Conservation (phyloP, 2,329 filamentous ascomycete genomes). For the Coniochaeta sp. region DNA sequence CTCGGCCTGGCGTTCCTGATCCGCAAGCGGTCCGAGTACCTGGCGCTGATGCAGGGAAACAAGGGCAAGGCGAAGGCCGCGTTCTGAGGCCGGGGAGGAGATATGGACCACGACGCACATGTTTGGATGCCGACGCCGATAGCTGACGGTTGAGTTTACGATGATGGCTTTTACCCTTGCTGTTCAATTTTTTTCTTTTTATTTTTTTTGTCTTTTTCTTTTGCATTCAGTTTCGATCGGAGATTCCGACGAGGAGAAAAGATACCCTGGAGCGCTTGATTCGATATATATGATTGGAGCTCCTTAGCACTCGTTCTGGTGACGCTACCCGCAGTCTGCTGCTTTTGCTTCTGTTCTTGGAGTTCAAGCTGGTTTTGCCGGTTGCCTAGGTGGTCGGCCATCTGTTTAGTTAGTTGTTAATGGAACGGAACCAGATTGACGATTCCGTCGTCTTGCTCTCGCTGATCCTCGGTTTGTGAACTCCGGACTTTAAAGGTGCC, state of each 20-base stretch:
- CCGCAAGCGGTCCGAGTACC: conserved; percentile 32
- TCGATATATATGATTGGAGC: neutral
- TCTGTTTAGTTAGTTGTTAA: neutral
- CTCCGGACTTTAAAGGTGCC: neutral
- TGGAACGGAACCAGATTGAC: neutral
- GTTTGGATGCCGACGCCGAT: neutral
- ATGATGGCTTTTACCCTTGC: no score
- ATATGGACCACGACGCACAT: neutral
- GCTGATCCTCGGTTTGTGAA: neutral
- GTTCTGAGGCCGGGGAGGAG: conserved; percentile 5
- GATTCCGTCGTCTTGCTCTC: neutral
- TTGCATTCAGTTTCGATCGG: neutral
- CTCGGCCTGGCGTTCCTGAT: conserved; percentile 36
- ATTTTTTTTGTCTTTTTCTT: neutral
- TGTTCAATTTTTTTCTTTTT: no score
- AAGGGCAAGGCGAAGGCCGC: conserved; percentile 15
- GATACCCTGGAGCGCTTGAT: neutral
- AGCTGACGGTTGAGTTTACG: neutral
- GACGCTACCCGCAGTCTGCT: neutral
- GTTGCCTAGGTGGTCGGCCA: neutral
- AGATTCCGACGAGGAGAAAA: neutral
- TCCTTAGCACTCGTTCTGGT: neutral
- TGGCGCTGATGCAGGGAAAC: conserved; percentile 24
- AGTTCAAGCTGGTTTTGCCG: neutral
- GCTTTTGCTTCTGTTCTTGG: neutral